Evolutionary conservation across 495 filamentous ascomycete species (phyloP).

Genomic region (Penicillium bialowiezense): DNA sequence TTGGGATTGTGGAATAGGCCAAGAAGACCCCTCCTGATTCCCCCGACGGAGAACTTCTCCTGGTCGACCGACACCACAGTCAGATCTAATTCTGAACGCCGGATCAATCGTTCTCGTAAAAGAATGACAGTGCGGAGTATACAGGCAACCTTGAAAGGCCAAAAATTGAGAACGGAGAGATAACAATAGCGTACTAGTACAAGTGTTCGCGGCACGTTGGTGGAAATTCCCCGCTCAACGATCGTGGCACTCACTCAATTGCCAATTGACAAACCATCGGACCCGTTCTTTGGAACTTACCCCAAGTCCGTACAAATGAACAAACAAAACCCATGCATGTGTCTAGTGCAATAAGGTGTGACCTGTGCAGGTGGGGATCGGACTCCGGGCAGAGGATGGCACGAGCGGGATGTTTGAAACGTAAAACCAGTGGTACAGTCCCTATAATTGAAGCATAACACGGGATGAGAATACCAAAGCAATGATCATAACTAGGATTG

Average conservation of each 20-base stretch:
- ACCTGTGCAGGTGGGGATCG: constrained; percentile 25
- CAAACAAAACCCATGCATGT: background rate
- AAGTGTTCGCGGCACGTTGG: constrained; percentile 4
- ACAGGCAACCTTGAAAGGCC: background rate
- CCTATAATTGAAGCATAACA: background rate
- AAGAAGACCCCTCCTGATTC: constrained; percentile 4
- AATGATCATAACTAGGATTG: background rate
- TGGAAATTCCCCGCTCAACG: background rate
- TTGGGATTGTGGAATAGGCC: constrained; percentile 11
- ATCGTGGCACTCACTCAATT: constrained; percentile 8
- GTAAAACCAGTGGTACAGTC: background rate
- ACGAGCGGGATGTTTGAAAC: constrained; percentile 8
- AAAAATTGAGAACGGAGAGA: background rate
- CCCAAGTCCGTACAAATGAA: constrained; percentile 7
- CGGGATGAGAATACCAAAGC: background rate
- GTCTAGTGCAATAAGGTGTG: constrained; percentile 27
- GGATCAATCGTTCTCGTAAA: background rate
- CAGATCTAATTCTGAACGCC: background rate
- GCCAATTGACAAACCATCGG: constrained; percentile 3
- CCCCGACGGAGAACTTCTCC: background rate
- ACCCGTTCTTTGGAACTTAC: background rate
- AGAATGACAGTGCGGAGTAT: background rate
- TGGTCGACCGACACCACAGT: background rate
- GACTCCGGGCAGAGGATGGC: constrained; percentile 6
- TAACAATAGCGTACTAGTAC: background rate